phyloP scores from a whole-genome alignment of 768 basidiomycete genomes.

The Gelatoporia subvermispora region DNA sequence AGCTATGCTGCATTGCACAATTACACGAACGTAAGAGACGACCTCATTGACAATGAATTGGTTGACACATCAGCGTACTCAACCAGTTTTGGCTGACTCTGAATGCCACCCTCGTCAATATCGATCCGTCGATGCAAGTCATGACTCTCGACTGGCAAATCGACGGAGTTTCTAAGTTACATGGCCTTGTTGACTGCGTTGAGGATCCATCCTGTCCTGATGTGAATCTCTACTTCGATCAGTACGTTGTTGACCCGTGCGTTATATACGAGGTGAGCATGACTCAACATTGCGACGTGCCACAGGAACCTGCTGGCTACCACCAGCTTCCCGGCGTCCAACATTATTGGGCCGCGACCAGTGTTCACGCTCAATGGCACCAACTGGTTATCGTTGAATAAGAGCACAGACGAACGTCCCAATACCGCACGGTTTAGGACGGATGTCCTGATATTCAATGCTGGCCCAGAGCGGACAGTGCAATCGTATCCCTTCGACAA shows the following conservation, averaged over 20 bases:
- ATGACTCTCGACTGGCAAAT: slow-evolving; percentile 13
- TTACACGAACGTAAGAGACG: slow-evolving; percentile 4
- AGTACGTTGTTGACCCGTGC: slow-evolving; percentile 2
- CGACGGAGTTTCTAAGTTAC: neutral
- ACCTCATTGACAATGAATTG: neutral
- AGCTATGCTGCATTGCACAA: slow-evolving; percentile 2
- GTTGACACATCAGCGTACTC: neutral
- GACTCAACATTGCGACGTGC: neutral
- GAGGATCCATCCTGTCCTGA: slow-evolving; percentile 13
- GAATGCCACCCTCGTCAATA: slow-evolving; percentile 7
- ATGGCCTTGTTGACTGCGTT: too few relatives aligned
- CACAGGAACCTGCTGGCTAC: too few relatives aligned
- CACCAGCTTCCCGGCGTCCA: neutral
- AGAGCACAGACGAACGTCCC: slow-evolving; percentile 5
- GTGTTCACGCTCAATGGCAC: slow-evolving; percentile 9
- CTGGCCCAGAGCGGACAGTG: slow-evolving; percentile 3
- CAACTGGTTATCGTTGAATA: slow-evolving; percentile 1
- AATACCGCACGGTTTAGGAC: slow-evolving; percentile 10
- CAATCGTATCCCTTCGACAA: slow-evolving; percentile 15
- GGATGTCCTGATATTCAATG: slow-evolving; percentile 9
- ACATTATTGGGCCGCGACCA: slow-evolving; percentile 4
- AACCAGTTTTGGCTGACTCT: slow-evolving; percentile 3
- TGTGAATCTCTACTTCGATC: slow-evolving; percentile 11
- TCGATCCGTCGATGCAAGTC: slow-evolving; percentile 4
- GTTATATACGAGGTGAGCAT: neutral